Evolutionary conservation across 371 early-diverging fungal species (phyloP), one percentile per base, ranked within the genome.

Genomic region (Mortierella sp.): DNA sequence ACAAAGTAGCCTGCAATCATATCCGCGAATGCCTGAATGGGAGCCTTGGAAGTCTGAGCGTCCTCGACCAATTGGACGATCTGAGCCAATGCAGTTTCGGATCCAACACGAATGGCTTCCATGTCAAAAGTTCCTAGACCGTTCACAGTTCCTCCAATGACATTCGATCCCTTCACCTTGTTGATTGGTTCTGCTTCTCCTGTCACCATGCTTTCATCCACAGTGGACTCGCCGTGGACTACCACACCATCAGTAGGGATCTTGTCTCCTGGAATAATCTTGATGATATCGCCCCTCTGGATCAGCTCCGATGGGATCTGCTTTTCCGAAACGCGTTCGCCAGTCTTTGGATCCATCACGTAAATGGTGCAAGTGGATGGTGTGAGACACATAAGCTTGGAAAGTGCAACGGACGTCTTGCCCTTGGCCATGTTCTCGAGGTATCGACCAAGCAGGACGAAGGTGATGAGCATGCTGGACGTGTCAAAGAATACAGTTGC

Each of bases 191-290:
- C 81, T 16, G 93, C 90, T 80, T 99, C 99, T 40, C 99, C 99
- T 0, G 99, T 99, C 0, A 99, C 90, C 82, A 99, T 94, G 54
- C 96, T 93, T 82, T 99, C 99, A 81, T 99, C 98, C 9, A 99
- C 88, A 28, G 89, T 83, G 5, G 95, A 90, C 10, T 81, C 52
- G 4, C 99, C 99, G 16, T 79, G 81, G n/a, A 90, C 78, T 9
- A 99, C 82, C 1, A 84, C 64, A n/a, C 96, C 98, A 78, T 99
- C 99, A 0, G 95, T 89, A 3, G 98, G 96, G 28, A 98, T 82
- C 55, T 94, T 93, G 72, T 97, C 96, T 27, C 97, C 97, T 1
- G 98, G 97, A 5, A 95, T 79, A 41, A 97, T 85, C 67, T 93
- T 92, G 66, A 98, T 78, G 9, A 89, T 60, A 72, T 98, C 98